Evolutionary conservation across 805 yeast species (phyloP).

Genomic region (Torulaspora delbrueckii): DNA sequence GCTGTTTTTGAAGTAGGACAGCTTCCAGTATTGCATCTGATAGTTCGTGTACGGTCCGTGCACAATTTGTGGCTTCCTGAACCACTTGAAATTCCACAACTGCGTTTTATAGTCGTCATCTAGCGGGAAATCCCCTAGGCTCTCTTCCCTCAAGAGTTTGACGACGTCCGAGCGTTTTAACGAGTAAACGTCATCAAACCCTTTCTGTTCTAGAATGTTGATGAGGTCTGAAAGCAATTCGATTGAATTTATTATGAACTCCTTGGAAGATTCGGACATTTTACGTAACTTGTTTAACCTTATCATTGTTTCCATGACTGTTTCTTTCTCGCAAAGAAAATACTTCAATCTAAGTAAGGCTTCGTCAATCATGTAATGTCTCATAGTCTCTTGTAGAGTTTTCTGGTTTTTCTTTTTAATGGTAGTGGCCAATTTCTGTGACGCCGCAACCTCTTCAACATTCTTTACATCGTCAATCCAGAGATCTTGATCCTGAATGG

Average conservation of each 20-base stretch:
- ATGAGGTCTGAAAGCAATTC: slow-evolving; percentile 41
- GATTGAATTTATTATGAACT: slow-evolving; percentile 30
- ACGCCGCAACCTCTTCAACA: slow-evolving; percentile 10
- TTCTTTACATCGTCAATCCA: slow-evolving; percentile 27
- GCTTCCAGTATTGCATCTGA: slow-evolving; percentile 54
- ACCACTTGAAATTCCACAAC: slow-evolving; percentile 44
- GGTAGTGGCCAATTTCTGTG: slow-evolving; percentile 11
- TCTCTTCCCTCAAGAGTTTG: slow-evolving; percentile 24
- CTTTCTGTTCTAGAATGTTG: slow-evolving; percentile 40
- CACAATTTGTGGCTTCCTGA: slow-evolving; percentile 31
- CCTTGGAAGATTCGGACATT: slow-evolving; percentile 10
- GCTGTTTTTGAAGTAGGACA: slow-evolving; percentile 43
- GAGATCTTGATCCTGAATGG: slow-evolving; percentile 9
- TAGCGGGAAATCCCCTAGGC: slow-evolving; percentile 20
- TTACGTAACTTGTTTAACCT: slow-evolving; percentile 33
- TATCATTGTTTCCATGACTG: slow-evolving; percentile 44
- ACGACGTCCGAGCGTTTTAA: slow-evolving; percentile 41
- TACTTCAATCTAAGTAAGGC: slow-evolving; percentile 34
- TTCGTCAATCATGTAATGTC: slow-evolving; percentile 24
- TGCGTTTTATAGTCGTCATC: slow-evolving; percentile 21
- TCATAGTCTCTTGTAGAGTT: slow-evolving; percentile 12
- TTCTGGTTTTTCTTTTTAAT: slow-evolving; percentile 24
- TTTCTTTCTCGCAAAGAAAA: slow-evolving; percentile 44
- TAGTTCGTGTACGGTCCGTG: slow-evolving; percentile 48
- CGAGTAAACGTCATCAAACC: slow-evolving; percentile 40